Evolutionary conservation across 345 rosid species (phyloP).

Genomic region (Excoecaria cochinchinensis): DNA sequence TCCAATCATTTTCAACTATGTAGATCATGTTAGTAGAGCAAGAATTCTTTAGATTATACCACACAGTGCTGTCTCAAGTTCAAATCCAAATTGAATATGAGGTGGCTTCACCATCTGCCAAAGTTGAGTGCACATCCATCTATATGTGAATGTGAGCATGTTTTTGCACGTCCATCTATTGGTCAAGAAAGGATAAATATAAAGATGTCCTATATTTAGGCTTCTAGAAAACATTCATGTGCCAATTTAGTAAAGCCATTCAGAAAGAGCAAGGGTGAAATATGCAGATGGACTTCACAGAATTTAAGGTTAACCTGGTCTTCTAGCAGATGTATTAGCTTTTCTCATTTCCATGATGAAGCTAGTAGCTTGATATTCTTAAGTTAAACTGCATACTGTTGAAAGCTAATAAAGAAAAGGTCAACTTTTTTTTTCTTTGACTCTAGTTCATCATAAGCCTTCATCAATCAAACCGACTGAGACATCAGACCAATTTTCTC

Average conservation of each 20-base stretch:
- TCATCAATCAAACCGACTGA: not conserved
- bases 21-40: not conserved
- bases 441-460: not conserved
- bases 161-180: not conserved
- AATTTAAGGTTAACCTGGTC: not conserved
- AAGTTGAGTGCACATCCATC: not conserved
- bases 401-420: not conserved
- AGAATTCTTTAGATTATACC: not conserved
- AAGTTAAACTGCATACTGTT: not conserved
- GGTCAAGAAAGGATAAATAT: not conserved
- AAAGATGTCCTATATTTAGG: not conserved
- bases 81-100: not conserved
- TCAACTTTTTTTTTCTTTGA: not conserved
- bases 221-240: not conserved
- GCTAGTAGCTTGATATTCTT: not conserved
- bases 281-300: not conserved
- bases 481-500: not conserved
- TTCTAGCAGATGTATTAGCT: not conserved
- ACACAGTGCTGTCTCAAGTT: not conserved
- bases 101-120: not conserved
- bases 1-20: not conserved
- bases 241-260: not conserved
- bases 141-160: not conserved
- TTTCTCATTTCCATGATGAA: not conserved
- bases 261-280: not conserved